Evolutionary conservation across 257 asterid genomes (phyloP), one percentile per base, ranked within the genome.

Genomic region (Gentiana macrophylla): DNA sequence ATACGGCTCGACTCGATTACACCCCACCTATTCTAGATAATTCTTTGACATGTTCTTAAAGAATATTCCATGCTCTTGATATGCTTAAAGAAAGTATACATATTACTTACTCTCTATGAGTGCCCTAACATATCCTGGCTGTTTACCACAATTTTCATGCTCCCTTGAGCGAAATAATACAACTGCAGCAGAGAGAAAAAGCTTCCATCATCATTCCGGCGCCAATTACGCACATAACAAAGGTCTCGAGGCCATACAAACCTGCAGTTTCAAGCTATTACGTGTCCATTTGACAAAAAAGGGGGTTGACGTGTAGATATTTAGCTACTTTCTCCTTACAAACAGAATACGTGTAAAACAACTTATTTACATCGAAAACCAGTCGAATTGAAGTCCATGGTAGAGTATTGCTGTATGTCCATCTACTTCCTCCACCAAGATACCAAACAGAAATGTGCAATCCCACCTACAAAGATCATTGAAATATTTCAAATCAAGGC

Each of bases 401-500:
- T 92, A 92, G 57, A 92, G 84, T 64, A 92, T 70, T 62, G 97
- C 99, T 55, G 99, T 92, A 72, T 92, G 99, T 58, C 99, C 99
- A 71, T 92, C 99, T 63, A 92, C 99, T 83, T 92, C 99, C 79
- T 92, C 99, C 72, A 92, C 99, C 73, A 92, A 82, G 84, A 97
- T 92, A 70, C 97, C 99, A 77, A 78, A 76, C 69, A 79, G 97
- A 75, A 85, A 85, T 57, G 88, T 79, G 67, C 94, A 85, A 75
- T 89, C 95, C 97, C 95, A 89, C 70, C 94, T 89, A 80, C 78
- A 62, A n/a, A 61, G 56, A 60, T 45, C 50, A 71, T 56, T 60
- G 52, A 32, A 4, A 32, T 9, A 63, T 33, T 13, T 36, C 9
- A 5, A 8, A 63, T 55, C 57, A 53, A 52, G 15, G 6, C n/a